Conservation (phyloP, 2,329 filamentous ascomycete species). For the Calonectria leucothoes region DNA sequence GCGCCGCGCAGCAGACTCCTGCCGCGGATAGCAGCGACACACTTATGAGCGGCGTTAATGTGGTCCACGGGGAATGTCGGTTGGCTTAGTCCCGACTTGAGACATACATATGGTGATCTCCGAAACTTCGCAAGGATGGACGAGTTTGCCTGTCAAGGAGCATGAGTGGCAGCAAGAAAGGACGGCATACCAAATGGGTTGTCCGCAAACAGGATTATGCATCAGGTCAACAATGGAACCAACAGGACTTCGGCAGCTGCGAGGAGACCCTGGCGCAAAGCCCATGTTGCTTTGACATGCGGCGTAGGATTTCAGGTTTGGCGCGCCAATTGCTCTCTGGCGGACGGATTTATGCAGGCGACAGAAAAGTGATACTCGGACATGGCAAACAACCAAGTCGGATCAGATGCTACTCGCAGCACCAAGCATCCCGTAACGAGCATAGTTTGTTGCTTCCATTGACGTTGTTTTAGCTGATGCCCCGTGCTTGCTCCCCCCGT, state of each 20-base stretch:
- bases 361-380: not conserved
- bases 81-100: not conserved
- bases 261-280: not conserved
- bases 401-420: slow-evolving; percentile 12
- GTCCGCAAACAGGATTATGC: not conserved
- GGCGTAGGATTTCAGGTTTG: not conserved
- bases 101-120: not conserved
- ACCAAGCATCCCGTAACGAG: slow-evolving; percentile 20
- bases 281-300: not conserved
- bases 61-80: not conserved
- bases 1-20: not conserved
- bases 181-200: not conserved
- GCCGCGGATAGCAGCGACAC: not conserved
- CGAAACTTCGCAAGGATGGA: not conserved
- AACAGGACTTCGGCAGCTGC: not conserved
- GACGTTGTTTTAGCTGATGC: slow-evolving; percentile 44
- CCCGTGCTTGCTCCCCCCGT: slow-evolving; percentile 41
- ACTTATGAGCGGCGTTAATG: not conserved
- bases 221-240: not conserved
- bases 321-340: slow-evolving; percentile 3
- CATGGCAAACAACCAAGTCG: not conserved
- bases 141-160: not conserved
- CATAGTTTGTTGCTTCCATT: slow-evolving; percentile 14
- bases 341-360: not conserved
- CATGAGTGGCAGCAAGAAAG: not conserved